These are phyloP conservation scores for Fomes fomentarius DNA, from an alignment of 1,284 basidiomycete genomes.

Conservation along the genomic window DNA sequence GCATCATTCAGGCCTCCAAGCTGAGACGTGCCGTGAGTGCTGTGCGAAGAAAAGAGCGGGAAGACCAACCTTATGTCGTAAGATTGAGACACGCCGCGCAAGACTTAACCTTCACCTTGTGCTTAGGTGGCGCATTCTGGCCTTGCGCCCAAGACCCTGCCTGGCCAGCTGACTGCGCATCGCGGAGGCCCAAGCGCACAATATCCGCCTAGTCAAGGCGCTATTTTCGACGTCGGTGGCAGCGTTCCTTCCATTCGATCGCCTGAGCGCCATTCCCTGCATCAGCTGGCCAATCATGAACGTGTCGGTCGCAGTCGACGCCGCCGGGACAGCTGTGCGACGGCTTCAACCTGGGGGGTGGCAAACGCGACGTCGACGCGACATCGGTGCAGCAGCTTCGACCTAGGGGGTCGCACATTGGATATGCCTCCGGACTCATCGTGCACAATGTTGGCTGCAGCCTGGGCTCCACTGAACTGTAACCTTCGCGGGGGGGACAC, in stretches of 20 bases:
- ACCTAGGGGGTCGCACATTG: no score
- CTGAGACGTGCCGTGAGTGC: not conserved
- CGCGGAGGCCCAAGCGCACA: not conserved
- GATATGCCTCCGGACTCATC: no score
- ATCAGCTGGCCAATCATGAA: not conserved
- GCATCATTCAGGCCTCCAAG: not conserved
- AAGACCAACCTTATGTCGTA: not conserved
- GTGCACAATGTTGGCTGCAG: no score
- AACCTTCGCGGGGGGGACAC: no score
- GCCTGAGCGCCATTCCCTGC: not conserved
- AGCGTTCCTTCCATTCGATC: not conserved
- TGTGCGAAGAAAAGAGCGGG: not conserved
- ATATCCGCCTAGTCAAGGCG: not conserved
- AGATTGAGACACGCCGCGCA: not conserved
- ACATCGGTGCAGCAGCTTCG: no score
- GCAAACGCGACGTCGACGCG: not conserved
- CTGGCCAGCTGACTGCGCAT: not conserved
- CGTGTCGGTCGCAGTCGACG: not conserved
- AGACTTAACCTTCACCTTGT: not conserved
- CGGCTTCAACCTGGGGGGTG: no score
- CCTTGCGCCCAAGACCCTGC: not conserved
- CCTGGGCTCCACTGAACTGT: no score
- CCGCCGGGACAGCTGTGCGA: no score
- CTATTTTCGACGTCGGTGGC: not conserved
- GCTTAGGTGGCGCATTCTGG: not conserved